These are phyloP conservation scores for Hygrophorus russula DNA, from an alignment of 768 basidiomycete genomes.

Conservation along the genomic window DNA sequence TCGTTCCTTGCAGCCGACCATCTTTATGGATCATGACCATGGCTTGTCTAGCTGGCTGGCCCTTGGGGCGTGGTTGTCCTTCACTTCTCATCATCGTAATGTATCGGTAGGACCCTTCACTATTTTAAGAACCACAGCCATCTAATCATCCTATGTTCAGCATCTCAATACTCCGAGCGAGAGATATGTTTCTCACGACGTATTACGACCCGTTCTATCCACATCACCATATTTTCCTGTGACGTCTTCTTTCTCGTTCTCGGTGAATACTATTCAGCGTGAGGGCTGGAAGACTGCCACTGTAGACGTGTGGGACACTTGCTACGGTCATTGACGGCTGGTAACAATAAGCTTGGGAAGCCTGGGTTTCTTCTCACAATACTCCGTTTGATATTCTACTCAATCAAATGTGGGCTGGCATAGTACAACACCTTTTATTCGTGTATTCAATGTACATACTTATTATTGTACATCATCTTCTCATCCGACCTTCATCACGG, in stretches of 20 bases:
- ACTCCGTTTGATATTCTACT: constrained; percentile 7
- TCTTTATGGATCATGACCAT: constrained; percentile 12
- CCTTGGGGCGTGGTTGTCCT: constrained; percentile 16
- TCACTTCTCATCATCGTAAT: constrained; percentile 35
- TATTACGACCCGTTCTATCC: constrained; percentile 75
- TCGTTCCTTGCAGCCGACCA: constrained; percentile 8
- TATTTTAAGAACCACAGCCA: constrained; percentile 27
- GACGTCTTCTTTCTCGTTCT: constrained; percentile 17
- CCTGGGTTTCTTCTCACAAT: constrained; percentile 26
- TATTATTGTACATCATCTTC: too few species aligned
- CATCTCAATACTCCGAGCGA: constrained; percentile 34
- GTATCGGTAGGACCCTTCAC: constrained; percentile 40
- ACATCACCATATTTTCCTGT: constrained; percentile 40
- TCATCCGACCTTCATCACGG: background rate
- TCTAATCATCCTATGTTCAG: constrained; percentile 20
- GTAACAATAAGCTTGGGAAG: constrained; percentile 32
- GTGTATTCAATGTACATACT: too few species aligned
- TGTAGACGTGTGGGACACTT: constrained; percentile 25
- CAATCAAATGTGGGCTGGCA: too few species aligned
- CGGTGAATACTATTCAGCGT: constrained; percentile 23
- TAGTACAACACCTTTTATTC: too few species aligned
- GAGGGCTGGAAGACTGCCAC: constrained; percentile 29
- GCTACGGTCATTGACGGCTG: constrained; percentile 21
- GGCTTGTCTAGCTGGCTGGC: constrained; percentile 18
- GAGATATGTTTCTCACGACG: constrained; percentile 53